A percentile compares a stretch with the other conserved stretches of the same genome.
These are phyloP conservation scores for Panaeolus cyanescens DNA, from an alignment of 768 basidiomycete genomes.

Conservation along the genomic window DNA sequence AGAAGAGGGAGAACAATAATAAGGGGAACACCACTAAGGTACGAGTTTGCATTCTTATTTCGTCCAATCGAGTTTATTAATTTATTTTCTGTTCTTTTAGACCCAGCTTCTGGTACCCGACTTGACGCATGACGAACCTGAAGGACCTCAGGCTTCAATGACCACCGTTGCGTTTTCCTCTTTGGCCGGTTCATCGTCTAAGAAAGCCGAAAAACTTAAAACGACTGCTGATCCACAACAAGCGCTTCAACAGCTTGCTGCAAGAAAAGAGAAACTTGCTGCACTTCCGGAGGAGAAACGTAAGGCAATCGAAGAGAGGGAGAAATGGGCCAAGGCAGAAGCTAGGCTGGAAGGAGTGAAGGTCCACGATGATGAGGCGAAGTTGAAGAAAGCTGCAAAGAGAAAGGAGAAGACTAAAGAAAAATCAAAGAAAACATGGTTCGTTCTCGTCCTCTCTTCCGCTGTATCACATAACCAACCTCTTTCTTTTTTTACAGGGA, in stretches of 20 bases:
- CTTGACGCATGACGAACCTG: constrained; percentile 25
- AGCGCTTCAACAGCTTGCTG: constrained; percentile 79
- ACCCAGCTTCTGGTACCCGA: constrained; percentile 76
- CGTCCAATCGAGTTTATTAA: neutral
- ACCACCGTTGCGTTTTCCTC: constrained; percentile 73
- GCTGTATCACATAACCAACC: neutral
- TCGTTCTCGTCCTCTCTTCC: constrained; percentile 24
- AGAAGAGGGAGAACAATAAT: constrained; percentile 39
- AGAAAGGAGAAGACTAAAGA: constrained; percentile 87
- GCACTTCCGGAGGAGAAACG: constrained; percentile 82
- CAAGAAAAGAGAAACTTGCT: constrained; percentile 77
- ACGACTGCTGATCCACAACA: constrained; percentile 81
- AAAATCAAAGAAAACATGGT: constrained; percentile 89
- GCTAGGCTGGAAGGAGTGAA: constrained; percentile 89
- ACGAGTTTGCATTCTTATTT: constrained; percentile 12
- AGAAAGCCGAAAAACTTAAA: constrained; percentile 58
- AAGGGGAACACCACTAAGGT: constrained; percentile 60
- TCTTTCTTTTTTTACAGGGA: constrained; percentile 54
- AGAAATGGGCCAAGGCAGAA: constrained; percentile 90
- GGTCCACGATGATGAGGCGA: constrained; percentile 81
- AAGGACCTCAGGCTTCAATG: constrained; percentile 39
- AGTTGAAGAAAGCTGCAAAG: constrained; percentile 92
- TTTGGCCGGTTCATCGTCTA: constrained; percentile 55
- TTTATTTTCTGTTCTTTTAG: constrained; percentile 33
- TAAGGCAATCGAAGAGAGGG: constrained; percentile 75